Percentiles rank a stretch among this genome's conserved stretches.
phyloP scores from a whole-genome alignment of 257 asterid genomes.

The Nyctanthes arbortristis region DNA sequence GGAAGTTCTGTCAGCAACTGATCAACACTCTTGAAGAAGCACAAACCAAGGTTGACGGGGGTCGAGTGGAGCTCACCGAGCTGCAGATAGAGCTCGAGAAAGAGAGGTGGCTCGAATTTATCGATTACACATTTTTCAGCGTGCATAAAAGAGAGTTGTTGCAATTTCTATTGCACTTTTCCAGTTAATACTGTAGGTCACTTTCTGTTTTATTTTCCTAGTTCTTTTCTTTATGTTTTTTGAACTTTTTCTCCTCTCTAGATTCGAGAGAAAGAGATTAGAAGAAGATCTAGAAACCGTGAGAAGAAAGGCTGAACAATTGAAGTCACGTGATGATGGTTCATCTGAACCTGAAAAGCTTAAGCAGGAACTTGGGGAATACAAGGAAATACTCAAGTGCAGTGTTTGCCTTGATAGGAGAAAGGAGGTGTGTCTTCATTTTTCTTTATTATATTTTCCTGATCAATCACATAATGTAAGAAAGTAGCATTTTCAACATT shows the following conservation, averaged over 20 bases:
- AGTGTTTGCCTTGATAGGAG: slow-evolving; percentile 84
- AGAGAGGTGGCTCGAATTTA: slow-evolving; percentile 57
- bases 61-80: slow-evolving; percentile 58
- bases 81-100: slow-evolving; percentile 88
- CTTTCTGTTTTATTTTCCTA: slow-evolving; percentile 2
- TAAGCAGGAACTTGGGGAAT: slow-evolving; percentile 74
- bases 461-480: not conserved
- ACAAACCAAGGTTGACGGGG: slow-evolving; percentile 62
- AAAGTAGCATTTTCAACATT: not conserved
- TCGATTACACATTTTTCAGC: slow-evolving; percentile 8
- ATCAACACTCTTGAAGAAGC: slow-evolving; percentile 63
- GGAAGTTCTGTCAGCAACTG: slow-evolving; percentile 56
- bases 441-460: not conserved
- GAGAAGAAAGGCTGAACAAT: slow-evolving; percentile 60
- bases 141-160: no score
- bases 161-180: slow-evolving; percentile 7
- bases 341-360: slow-evolving; percentile 72
- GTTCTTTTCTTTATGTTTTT: slow-evolving; percentile 4
- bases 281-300: slow-evolving; percentile 78
- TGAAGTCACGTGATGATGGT: slow-evolving; percentile 59
- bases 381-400: slow-evolving; percentile 87
- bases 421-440: slow-evolving; percentile 68
- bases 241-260: slow-evolving; percentile 20
- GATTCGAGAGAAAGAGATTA: slow-evolving; percentile 82
- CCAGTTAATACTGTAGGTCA: not conserved